A percentile compares a stretch with the other conserved stretches of the same genome.
Conservation (phyloP, 2,329 filamentous ascomycete species). For the Talaromyces pinophilus region DNA sequence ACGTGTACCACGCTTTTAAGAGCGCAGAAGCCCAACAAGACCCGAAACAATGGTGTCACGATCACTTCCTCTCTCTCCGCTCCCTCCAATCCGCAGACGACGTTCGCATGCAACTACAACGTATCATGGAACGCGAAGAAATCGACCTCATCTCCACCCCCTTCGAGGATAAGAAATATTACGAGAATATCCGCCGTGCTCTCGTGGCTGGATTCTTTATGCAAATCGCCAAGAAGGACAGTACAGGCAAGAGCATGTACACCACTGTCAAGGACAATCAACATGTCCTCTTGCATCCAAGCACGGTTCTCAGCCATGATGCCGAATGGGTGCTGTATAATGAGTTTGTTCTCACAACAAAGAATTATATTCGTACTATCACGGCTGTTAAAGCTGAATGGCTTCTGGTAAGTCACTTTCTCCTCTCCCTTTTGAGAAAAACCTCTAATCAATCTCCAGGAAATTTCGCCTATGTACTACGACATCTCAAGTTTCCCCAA, state of each 20-base stretch:
- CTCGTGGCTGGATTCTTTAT: conserved; percentile 97
- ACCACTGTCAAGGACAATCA: conserved; percentile 96
- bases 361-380: conserved; percentile 96
- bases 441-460: conserved; percentile 52
- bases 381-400: conserved; percentile 92
- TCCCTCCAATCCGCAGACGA: conserved; percentile 91
- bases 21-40: conserved; percentile 68
- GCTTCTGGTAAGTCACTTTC: conserved; percentile 69
- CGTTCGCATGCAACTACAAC: conserved; percentile 84
- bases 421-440: background rate
- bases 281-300: conserved; percentile 87
- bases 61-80: conserved; percentile 89
- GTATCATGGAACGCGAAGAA: conserved; percentile 93
- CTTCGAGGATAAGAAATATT: conserved; percentile 96
- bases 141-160: conserved; percentile 84
- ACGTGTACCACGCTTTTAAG: conserved; percentile 98
- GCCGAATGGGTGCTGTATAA: conserved; percentile 98
- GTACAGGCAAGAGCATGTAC: conserved; percentile 78
- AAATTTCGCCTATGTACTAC: conserved; percentile 92
- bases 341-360: conserved; percentile 95
- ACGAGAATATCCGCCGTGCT: conserved; percentile 92
- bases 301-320: conserved; percentile 82
- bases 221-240: conserved; percentile 96
- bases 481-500: conserved; percentile 79
- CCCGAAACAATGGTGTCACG: conserved; percentile 89